Evolutionary conservation across 225 moss, liverwort and hornwort genomes (phyloP), one percentile per base, ranked within the genome.

Genomic region (Antitrichia curtipendula): DNA sequence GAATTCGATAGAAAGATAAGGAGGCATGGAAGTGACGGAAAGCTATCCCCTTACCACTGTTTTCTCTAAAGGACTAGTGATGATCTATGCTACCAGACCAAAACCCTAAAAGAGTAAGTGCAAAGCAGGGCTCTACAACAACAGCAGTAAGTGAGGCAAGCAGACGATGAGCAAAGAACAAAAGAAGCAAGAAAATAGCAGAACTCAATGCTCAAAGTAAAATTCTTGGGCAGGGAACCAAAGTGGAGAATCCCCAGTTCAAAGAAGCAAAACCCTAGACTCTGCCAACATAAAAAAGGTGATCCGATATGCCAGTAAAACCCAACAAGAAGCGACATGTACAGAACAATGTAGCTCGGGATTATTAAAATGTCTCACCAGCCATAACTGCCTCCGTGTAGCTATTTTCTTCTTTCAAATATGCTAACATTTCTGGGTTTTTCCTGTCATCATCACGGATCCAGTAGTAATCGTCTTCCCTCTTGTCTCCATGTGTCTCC

Each of bases 361-460:
- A 52, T 85, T 78, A 27, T 61, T 72, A 75, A 34, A 31, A 40
- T 71, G 18, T 62, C 93, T 90, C 57, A 98, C 97, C 97, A 84
- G 95, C 89, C 97, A 97, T 98, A 40, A 95, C 89, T 29, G 92
- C 92, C 83, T 93, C 91, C 36, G 96, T 98, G 86, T 95, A 96
- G 24, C 91, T 93, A 88, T 97, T 97, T 84, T 98, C 98, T 76
- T 95, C 92, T n/a, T 93, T 90, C 92, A 98, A 77, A 85, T 96
- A 96, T 10, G 94, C 95, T 82, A 98, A 85, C 72, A 98, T 89
- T 47, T 96, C 97, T 25, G 96, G 95, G 50, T 94, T 86, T 61
- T 96, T 93, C 82, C 98, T 92, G 60, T 89, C 89, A 84, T 98
- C 97, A 64, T 98, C 98, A 75, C 98, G 96, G 77, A 98, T 90